Base-by-base conservation (phyloP, 805 yeast genomes). In the Saturnispora silvae region DNA sequence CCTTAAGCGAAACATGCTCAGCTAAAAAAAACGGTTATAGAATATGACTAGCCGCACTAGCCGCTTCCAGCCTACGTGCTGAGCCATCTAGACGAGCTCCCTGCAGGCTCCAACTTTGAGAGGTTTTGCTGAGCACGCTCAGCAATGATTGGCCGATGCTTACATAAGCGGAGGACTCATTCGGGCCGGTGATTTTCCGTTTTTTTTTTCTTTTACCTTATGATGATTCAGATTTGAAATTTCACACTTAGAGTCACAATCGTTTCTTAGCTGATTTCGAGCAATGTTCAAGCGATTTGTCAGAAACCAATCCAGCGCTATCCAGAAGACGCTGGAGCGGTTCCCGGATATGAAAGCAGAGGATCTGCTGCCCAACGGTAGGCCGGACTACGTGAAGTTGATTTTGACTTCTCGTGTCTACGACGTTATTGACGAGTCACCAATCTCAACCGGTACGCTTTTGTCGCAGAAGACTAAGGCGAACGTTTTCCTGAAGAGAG, bases 331-430 rank as follows among this genome's bases (percentile, higher is more conserved):
- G 27, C 4, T 25, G 6, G n/a, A 38, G 28, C 56, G 57, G 42
- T 72, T 57, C 45, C 76, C 77, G 1, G 75, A 69, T 38, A 56
- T 73, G 16, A 51, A 45, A 15, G 50, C 56, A 15, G 60, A 71
- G 27, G 92, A 81, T 51, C 58, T 76, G 25, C 60, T 67, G 17
- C 56, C 68, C 4, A 68, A 70, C 40, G 81, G 92, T 4, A 65
- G 76, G 11, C 96, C 97, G n/a, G 96, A 92, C 63, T 92, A 92
- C 53, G 75, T 92, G 45, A 81, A 94, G 53, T 65, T 92, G 60
- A 86, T 89, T 35, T 64, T 92, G 37, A 84, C 96, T 1, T 82
- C 96, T 2, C 67, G 95, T 41, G 97, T 92, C 2, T 94, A 94
- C 58, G 98, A 94, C 51, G 96, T 85, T 9, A 80, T 92, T 28